phyloP scores from a whole-genome alignment of 768 basidiomycete species.

The Lyophyllum semitale region DNA sequence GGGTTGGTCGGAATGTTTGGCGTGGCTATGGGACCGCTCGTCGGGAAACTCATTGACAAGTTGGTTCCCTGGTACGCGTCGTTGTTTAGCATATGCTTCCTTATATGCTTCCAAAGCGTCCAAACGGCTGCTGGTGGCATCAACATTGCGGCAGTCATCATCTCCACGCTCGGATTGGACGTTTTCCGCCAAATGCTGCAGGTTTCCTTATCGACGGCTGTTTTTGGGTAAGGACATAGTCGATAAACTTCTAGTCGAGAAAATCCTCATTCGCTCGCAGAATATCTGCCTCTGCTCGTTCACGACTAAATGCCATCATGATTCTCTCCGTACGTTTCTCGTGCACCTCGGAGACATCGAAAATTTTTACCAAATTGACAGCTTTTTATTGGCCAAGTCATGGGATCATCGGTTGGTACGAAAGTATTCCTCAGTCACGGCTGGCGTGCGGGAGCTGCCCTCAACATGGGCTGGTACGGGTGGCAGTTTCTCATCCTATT shows the following conservation, averaged over 20 bases:
- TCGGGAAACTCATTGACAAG: slow-evolving; percentile 68
- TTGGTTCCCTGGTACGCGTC: slow-evolving; percentile 81
- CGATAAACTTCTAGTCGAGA: not conserved
- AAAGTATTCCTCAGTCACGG: slow-evolving; percentile 68
- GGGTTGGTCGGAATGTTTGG: slow-evolving; percentile 75
- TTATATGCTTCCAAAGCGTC: slow-evolving; percentile 57
- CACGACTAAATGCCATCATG: slow-evolving; percentile 76
- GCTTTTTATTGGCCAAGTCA: slow-evolving; percentile 80
- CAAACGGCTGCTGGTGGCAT: slow-evolving; percentile 73
- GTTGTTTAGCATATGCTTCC: slow-evolving; percentile 49
- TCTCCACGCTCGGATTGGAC: slow-evolving; percentile 73
- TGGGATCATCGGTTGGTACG: slow-evolving; percentile 77
- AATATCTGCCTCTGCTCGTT: slow-evolving; percentile 50
- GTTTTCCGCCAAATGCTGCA: slow-evolving; percentile 74
- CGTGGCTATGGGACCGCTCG: slow-evolving; percentile 67
- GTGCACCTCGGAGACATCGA: not conserved
- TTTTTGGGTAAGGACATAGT: slow-evolving; percentile 48
- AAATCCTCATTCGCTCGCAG: slow-evolving; percentile 22
- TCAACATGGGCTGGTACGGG: slow-evolving; percentile 60
- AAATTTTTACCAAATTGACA: slow-evolving; percentile 15
- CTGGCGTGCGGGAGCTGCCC: slow-evolving; percentile 68
- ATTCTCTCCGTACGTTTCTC: slow-evolving; percentile 55
- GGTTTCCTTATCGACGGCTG: slow-evolving; percentile 61
- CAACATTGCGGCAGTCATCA: slow-evolving; percentile 68
- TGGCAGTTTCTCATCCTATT: slow-evolving; percentile 60